Percentiles rank a stretch among this genome's conserved stretches.
Evolutionary conservation across 306 rosid genomes (phyloP).

Genomic region (Lathyrus tuberosus): DNA sequence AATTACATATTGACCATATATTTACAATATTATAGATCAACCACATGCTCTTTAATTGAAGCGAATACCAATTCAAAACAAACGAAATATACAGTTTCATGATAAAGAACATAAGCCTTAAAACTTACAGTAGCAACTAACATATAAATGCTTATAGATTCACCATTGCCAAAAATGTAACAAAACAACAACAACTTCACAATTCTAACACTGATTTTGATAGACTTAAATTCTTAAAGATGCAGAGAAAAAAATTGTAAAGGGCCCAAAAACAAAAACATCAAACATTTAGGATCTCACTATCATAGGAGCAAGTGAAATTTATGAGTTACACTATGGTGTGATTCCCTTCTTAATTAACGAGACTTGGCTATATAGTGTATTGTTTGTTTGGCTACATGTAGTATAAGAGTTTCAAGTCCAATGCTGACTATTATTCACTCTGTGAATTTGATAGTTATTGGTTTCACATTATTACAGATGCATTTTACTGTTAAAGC

Average conservation of each 20-base stretch:
- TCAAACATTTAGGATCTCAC: not conserved
- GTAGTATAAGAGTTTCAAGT: not conserved
- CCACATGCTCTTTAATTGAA: no score
- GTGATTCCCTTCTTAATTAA: not conserved
- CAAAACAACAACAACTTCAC: no score
- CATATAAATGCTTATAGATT: no score
- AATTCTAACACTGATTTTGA: no score
- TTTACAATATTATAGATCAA: no score
- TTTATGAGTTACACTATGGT: not conserved
- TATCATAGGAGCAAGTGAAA: not conserved
- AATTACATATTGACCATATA: no score
- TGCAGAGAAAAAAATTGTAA: not conserved
- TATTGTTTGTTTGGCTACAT: not conserved
- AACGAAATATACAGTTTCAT: no score
- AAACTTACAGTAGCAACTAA: no score
- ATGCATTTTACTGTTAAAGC: not conserved
- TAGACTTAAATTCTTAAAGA: not conserved
- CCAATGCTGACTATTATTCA: not conserved
- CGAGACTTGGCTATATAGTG: not conserved
- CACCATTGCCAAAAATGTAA: no score
- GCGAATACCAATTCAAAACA: no score
- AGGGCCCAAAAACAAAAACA: no score
- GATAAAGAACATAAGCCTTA: no score
- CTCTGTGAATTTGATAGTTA: not conserved
- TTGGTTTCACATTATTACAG: conserved; percentile 7